Percentiles rank a stretch among this genome's conserved stretches.
Conservation (phyloP, 768 basidiomycete genomes). For the Nevesoporus exiguus region DNA sequence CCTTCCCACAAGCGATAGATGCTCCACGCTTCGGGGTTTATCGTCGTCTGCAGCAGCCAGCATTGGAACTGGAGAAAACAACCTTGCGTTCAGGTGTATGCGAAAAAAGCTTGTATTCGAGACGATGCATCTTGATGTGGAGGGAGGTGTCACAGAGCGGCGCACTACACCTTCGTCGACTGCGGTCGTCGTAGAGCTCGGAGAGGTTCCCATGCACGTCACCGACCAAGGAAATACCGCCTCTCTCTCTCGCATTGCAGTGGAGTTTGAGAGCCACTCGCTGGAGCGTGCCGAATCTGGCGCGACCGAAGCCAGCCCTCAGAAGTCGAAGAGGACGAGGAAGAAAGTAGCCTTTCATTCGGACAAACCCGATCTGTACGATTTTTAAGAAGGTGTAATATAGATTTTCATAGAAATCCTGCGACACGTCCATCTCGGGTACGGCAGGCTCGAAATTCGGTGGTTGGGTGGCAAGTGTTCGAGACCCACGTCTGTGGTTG, state of each 20-base stretch:
- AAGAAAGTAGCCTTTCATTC: constrained; percentile 70
- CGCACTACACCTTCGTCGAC: constrained; percentile 53
- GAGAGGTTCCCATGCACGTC: constrained; percentile 18
- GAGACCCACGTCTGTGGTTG: not conserved
- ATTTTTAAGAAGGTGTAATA: constrained; percentile 42
- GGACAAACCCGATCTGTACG: constrained; percentile 69
- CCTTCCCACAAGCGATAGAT: constrained; percentile 74
- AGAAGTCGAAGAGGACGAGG: constrained; percentile 45
- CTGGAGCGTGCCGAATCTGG: constrained; percentile 3
- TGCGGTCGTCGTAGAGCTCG: constrained; percentile 17
- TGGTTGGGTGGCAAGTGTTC: no score
- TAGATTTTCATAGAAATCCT: not conserved
- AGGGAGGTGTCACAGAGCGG: constrained; percentile 79
- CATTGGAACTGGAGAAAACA: constrained; percentile 87
- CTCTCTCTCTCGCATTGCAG: constrained; percentile 38
- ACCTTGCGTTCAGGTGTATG: constrained; percentile 91
- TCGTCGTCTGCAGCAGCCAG: constrained; percentile 47
- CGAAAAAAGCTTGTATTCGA: constrained; percentile 86
- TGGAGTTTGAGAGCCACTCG: constrained; percentile 34
- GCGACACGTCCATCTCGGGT: not conserved
- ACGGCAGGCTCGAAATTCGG: no score
- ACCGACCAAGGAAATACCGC: constrained; percentile 14
- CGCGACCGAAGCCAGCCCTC: not conserved
- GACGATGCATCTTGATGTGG: constrained; percentile 83
- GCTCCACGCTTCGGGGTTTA: constrained; percentile 81